A percentile compares a stretch with the other conserved stretches of the same genome.
These are phyloP conservation scores for Panaeolus papilionaceus DNA, from an alignment of 768 basidiomycete genomes.

Conservation along the genomic window DNA sequence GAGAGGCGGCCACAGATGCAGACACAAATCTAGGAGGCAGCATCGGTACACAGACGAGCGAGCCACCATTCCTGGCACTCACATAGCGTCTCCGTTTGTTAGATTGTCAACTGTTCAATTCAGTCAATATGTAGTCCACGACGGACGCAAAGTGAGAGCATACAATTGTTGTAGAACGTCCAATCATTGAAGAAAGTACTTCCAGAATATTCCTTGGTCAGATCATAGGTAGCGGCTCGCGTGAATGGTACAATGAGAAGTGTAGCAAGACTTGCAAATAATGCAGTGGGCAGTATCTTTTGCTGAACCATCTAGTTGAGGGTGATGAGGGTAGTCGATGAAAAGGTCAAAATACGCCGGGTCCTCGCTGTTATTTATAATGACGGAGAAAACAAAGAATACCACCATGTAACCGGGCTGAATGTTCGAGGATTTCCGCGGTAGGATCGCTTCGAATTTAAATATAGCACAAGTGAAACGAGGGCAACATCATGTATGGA, in stretches of 20 bases:
- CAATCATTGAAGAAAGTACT: conserved; percentile 67
- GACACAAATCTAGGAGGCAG: conserved; percentile 52
- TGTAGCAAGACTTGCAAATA: background rate
- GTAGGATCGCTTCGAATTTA: background rate
- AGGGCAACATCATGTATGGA: background rate
- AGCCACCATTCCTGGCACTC: conserved; percentile 14
- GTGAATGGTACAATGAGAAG: background rate
- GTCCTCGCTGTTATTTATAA: background rate
- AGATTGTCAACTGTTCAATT: conserved; percentile 60
- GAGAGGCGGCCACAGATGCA: conserved; percentile 46
- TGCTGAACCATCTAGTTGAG: background rate
- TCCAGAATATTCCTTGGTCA: conserved; percentile 62
- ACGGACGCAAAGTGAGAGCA: conserved; percentile 25
- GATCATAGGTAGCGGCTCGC: conserved; percentile 40
- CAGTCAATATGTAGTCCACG: background rate
- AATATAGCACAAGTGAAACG: background rate
- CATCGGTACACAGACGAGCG: background rate
- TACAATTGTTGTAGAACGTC: conserved; percentile 66
- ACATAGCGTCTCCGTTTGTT: conserved; percentile 67
- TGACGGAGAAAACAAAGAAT: background rate
- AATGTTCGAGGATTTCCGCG: background rate
- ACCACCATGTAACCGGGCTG: background rate
- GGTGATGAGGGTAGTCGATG: background rate
- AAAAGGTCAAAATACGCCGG: background rate
- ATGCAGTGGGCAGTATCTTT: background rate